A percentile compares a stretch with the other conserved stretches of the same genome.
phyloP scores from a whole-genome alignment of 108 stramenopile genomes.

The Nitzschia sp. region DNA sequence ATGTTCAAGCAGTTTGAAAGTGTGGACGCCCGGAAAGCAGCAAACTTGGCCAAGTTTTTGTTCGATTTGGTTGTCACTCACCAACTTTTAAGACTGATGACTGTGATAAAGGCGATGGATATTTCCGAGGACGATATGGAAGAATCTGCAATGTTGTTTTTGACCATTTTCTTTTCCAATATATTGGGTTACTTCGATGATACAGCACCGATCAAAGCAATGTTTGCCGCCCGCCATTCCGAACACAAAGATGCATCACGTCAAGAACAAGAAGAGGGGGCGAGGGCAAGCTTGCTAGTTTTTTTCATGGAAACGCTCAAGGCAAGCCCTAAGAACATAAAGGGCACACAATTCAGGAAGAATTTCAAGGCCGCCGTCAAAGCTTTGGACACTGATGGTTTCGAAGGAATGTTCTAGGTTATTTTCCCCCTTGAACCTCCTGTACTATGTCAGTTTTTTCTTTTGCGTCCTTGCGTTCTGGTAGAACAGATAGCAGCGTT shows the following conservation, averaged over 20 bases:
- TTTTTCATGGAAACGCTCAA: slow-evolving; percentile 84
- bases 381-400: slow-evolving; percentile 54
- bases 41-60: slow-evolving; percentile 88
- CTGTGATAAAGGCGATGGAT: slow-evolving; percentile 80
- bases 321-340: slow-evolving; percentile 80
- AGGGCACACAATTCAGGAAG: slow-evolving; percentile 63
- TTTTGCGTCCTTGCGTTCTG: slow-evolving; percentile 64
- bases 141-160: slow-evolving; percentile 70
- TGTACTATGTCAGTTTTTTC: slow-evolving; percentile 26
- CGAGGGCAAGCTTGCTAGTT: slow-evolving; percentile 67
- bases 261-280: slow-evolving; percentile 38
- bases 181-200: slow-evolving; percentile 69
- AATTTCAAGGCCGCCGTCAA: slow-evolving; percentile 81
- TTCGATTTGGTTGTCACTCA: slow-evolving; percentile 79
- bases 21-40: slow-evolving; percentile 71
- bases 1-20: slow-evolving; percentile 88
- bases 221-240: slow-evolving; percentile 45
- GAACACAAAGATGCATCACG: slow-evolving; percentile 18
- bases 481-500: slow-evolving; percentile 64
- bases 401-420: slow-evolving; percentile 28
- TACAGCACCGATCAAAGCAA: slow-evolving; percentile 39
- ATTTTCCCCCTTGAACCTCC: background rate
- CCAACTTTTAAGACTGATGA: slow-evolving; percentile 58
- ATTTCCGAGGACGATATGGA: slow-evolving; percentile 66
- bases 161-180: slow-evolving; percentile 68